These are phyloP conservation scores for Adansonia grandidieri DNA, from an alignment of 441 rosid species.

Conservation along the genomic window DNA sequence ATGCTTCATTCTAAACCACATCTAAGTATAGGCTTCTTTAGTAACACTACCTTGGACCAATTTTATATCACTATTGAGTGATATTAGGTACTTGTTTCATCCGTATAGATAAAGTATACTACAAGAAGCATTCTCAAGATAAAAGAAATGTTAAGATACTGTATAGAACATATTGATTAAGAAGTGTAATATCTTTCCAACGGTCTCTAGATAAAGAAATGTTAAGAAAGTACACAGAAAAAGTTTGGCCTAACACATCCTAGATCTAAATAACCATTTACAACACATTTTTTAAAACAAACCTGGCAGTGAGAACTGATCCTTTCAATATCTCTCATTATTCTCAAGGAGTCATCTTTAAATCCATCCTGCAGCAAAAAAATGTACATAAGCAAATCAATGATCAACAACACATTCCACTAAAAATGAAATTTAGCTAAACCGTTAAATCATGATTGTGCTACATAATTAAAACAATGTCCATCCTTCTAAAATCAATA, in stretches of 20 bases:
- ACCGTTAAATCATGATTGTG: neutral
- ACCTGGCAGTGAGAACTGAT: slow-evolving; percentile 73
- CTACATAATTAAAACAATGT: neutral
- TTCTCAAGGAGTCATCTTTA: slow-evolving; percentile 82
- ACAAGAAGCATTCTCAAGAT: neutral
- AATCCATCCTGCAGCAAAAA: slow-evolving; percentile 78
- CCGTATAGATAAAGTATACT: neutral
- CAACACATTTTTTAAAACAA: slow-evolving; percentile 28
- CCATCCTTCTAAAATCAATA: slow-evolving; percentile 3
- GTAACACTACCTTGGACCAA: neutral
- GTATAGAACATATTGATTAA: neutral
- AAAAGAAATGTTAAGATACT: neutral
- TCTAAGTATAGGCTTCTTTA: neutral
- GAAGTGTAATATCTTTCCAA: neutral
- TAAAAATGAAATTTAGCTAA: slow-evolving; percentile 1
- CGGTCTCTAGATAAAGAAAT: neutral
- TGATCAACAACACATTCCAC: neutral
- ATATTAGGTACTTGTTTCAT: neutral
- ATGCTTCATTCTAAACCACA: neutral
- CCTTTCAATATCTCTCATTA: slow-evolving; percentile 80
- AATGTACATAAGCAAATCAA: slow-evolving; percentile 21
- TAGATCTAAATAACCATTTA: slow-evolving; percentile 1
- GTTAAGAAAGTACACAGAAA: neutral
- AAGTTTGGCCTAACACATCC: neutral
- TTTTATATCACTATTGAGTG: neutral